Conservation (phyloP, 1,284 basidiomycete species). For the Austroboletus rostrupii region DNA sequence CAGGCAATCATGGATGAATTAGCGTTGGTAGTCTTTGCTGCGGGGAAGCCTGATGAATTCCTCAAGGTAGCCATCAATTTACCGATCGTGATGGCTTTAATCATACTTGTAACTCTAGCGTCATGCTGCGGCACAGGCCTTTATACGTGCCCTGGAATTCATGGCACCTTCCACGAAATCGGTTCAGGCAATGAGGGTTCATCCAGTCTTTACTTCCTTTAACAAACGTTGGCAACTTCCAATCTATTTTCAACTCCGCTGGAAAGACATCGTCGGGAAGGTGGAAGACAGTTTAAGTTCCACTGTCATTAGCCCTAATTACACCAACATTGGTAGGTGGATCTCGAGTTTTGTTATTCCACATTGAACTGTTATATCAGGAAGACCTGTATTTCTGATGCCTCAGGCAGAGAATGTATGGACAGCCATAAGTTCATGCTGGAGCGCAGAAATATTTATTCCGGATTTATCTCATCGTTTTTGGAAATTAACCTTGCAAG, state of each 20-base stretch:
- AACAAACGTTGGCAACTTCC: slow-evolving; percentile 91
- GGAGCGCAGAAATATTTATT: slow-evolving; percentile 82
- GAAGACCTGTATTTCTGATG: slow-evolving; percentile 43
- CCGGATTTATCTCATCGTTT: slow-evolving; percentile 79
- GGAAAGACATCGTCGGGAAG: slow-evolving; percentile 85
- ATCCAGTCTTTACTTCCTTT: slow-evolving; percentile 71
- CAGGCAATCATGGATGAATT: slow-evolving; percentile 80
- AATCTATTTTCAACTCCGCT: slow-evolving; percentile 96
- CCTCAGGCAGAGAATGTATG: slow-evolving; percentile 68
- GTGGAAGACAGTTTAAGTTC: slow-evolving; percentile 65
- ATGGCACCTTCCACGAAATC: slow-evolving; percentile 75
- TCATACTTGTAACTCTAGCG: slow-evolving; percentile 46
- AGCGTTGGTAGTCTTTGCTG: slow-evolving; percentile 81
- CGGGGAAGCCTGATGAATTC: slow-evolving; percentile 87
- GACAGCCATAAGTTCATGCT: slow-evolving; percentile 73
- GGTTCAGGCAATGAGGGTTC: slow-evolving; percentile 66
- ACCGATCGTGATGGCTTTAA: not conserved
- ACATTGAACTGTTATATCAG: slow-evolving; percentile 27
- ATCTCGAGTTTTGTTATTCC: not conserved
- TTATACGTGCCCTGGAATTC: slow-evolving; percentile 81
- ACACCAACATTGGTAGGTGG: slow-evolving; percentile 19
- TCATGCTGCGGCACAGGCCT: slow-evolving; percentile 79
- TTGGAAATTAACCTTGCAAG: slow-evolving; percentile 87
- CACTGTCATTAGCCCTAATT: slow-evolving; percentile 40
- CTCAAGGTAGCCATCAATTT: slow-evolving; percentile 56